These are phyloP conservation scores for Aspergillus amoenus DNA, from an alignment of 2,329 filamentous ascomycete genomes.

Conservation along the genomic window DNA sequence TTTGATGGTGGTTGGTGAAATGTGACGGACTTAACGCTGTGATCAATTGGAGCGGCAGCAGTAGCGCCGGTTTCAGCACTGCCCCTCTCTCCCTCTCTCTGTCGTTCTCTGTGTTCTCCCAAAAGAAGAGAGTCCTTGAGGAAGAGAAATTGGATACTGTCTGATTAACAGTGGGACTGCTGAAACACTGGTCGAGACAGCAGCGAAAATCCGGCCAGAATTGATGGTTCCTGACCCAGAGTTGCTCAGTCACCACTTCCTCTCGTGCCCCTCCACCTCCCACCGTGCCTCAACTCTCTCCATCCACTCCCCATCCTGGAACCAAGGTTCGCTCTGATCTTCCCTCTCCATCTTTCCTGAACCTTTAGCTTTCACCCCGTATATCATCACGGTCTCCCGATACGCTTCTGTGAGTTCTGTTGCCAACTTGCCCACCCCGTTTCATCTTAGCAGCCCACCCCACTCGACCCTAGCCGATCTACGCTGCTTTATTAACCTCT, in stretches of 20 bases:
- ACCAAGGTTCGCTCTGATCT: constrained; percentile 12
- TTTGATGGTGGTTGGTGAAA: constrained; percentile 3
- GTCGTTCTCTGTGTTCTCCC: not conserved
- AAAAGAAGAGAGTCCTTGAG: not conserved
- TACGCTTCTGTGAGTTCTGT: not conserved
- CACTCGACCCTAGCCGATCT: constrained; percentile 17
- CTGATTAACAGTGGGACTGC: constrained; percentile 6
- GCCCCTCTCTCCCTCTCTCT: constrained; percentile 5
- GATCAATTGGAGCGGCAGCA: constrained; percentile 11
- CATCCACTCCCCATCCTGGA: not conserved
- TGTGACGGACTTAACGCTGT: constrained; percentile 11
- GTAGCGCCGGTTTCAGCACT: constrained; percentile 10
- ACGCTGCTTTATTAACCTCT: constrained; percentile 22
- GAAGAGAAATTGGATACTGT: not conserved
- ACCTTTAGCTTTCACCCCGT: not conserved
- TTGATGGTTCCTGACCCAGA: constrained; percentile 5
- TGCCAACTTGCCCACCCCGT: constrained; percentile 1
- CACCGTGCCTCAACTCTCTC: too few species aligned
- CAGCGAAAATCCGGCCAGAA: not conserved
- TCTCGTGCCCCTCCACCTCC: not conserved
- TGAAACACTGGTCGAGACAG: constrained; percentile 27
- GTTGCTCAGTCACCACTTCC: not conserved
- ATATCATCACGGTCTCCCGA: not conserved
- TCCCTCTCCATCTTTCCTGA: not conserved
- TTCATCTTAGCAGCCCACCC: constrained; percentile 15